Base-by-base conservation (phyloP, 257 asterid genomes). In the Scutellaria galericulata region DNA sequence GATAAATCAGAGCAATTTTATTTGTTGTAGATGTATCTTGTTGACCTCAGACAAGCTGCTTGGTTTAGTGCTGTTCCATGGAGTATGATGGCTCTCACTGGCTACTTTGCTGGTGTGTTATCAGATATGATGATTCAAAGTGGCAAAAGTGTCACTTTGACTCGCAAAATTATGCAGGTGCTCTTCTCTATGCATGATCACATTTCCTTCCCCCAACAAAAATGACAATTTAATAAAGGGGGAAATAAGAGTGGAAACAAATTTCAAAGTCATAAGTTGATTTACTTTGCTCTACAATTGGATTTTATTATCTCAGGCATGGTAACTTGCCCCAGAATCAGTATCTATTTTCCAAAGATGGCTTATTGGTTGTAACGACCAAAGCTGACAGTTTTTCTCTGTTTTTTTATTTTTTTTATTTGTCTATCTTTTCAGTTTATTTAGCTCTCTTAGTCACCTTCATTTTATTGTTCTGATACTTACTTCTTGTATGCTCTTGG, bases 41-140 rank as follows among this genome's bases (percentile, higher is more conserved):
- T 94, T 64, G 98, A 94, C 78, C 96, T 94, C 66, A 87, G 96
- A 90, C 91, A 90, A 59, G 99, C 98, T 75, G 97, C 99, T 24
- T 94, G 98, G 99, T 94, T 91, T 76, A 94, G 99, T 74, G 99
- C 98, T 56, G 88, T 90, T 81, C 98, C 99, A 27, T 94, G 99
- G 99, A 81, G 89, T 82, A 86, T 92, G 95, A 94, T 94, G 99
- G 98, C 98, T 59, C 48, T 90, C 44, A 68, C 81, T 52, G 99
- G 99, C 72, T 94, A 94, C 72, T 75, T 91, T 67, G 97, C 98
- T 80, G 98, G 99, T 47, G 87, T 83, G 56, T 76, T 77, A 77
- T 94, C 99, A 27, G 98, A 94, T 81, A 75, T 62, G 85, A 91
- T 94, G 98, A 88, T 91, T 70, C 87, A 86, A 80, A 83, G 76